Conservation (phyloP, 176 grass and related monocot genomes). For the Neostapfia colusana region DNA sequence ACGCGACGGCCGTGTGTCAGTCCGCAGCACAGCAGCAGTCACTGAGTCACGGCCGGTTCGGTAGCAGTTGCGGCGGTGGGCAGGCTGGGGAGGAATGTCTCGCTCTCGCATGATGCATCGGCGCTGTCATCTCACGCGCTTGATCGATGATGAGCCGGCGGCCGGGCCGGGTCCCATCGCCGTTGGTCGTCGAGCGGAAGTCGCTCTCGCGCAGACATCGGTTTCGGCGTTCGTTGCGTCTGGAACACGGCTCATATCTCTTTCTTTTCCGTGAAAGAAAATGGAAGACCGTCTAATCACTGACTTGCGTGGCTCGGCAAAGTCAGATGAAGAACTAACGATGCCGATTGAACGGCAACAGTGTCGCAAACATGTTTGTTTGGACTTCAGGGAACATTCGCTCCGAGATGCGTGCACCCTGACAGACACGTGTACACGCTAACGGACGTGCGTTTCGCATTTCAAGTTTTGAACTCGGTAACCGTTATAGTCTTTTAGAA, state of each 20-base stretch:
- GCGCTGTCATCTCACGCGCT: too few relatives aligned
- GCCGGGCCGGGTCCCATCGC: background rate
- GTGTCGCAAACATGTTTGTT: background rate
- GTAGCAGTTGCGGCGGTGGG: background rate
- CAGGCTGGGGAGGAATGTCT: background rate
- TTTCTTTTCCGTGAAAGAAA: background rate
- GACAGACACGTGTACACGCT: too few relatives aligned
- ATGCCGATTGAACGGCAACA: background rate
- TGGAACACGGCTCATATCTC: background rate
- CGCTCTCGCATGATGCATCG: background rate
- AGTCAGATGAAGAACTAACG: background rate
- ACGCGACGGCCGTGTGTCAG: background rate
- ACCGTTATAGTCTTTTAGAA: background rate
- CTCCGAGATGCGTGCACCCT: too few relatives aligned
- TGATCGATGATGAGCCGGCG: too few relatives aligned
- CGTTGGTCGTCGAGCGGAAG: background rate
- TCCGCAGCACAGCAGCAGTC: background rate
- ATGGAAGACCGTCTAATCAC: background rate
- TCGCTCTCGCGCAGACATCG: background rate
- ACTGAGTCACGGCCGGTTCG: background rate
- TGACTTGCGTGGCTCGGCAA: background rate
- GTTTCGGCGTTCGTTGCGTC: background rate
- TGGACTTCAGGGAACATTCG: background rate
- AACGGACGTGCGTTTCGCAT: background rate
- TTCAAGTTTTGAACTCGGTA: background rate